Evolutionary conservation across 106 monocot species (phyloP).

Genomic region (Ottelia alismoides): DNA sequence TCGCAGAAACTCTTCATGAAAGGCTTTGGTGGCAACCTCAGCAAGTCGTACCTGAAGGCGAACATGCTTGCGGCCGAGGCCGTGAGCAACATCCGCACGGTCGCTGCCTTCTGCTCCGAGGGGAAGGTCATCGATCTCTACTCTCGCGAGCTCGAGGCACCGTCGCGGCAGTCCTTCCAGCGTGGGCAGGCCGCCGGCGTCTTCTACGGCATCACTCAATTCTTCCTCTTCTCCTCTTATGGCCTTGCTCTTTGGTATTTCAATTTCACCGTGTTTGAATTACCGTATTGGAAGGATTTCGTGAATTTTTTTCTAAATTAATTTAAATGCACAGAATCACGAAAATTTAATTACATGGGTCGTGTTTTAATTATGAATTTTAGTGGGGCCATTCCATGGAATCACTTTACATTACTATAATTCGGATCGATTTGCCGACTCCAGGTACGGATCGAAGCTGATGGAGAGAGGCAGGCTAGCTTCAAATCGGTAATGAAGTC

Average conservation of each 20-base stretch:
- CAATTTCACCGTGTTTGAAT: no score
- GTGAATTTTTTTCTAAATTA: no score
- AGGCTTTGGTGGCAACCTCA: slow-evolving; percentile 78
- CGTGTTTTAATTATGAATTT: no score
- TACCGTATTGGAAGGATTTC: no score
- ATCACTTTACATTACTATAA: no score
- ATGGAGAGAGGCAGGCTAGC: slow-evolving; percentile 83
- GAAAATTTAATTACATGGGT: no score
- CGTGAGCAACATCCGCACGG: slow-evolving; percentile 88
- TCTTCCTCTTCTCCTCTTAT: no score
- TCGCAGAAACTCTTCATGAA: slow-evolving; percentile 83
- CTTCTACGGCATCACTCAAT: slow-evolving; percentile 88
- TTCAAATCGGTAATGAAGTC: slow-evolving; percentile 96
- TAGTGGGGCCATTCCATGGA: no score
- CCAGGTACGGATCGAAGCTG: slow-evolving; percentile 90
- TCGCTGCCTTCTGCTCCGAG: slow-evolving; percentile 91
- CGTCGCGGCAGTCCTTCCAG: slow-evolving; percentile 49
- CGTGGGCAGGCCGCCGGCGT: slow-evolving; percentile 78
- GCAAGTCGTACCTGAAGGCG: slow-evolving; percentile 76
- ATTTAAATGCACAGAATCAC: no score
- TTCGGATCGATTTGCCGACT: slow-evolving; percentile 57
- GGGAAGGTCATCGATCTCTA: slow-evolving; percentile 83
- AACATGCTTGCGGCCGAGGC: slow-evolving; percentile 99
- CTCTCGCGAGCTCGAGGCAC: slow-evolving; percentile 52
- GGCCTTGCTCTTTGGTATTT: no score